These are phyloP conservation scores for Phlyctochytrium arcticum DNA, from an alignment of 192 early-diverging fungal genomes.

Conservation along the genomic window DNA sequence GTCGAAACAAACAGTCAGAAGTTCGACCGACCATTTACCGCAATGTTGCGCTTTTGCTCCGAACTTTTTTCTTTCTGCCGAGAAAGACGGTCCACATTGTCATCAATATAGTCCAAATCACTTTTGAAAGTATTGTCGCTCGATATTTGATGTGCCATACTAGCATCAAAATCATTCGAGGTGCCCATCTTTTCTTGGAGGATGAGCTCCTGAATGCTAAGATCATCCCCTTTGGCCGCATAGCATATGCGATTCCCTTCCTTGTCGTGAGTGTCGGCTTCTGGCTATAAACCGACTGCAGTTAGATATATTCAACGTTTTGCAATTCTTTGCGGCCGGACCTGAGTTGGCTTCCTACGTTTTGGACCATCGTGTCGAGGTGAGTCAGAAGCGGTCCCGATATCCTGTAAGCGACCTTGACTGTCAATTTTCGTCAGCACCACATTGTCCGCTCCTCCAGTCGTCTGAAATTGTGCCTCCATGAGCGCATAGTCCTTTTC, in stretches of 20 bases:
- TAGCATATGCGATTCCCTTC: slow-evolving; percentile 64
- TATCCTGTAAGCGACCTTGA: slow-evolving; percentile 54
- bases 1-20: background rate
- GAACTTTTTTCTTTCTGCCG: slow-evolving; percentile 52
- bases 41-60: slow-evolving; percentile 61
- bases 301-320: background rate
- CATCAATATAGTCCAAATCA: slow-evolving; percentile 90
- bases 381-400: slow-evolving; percentile 23
- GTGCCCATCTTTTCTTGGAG: slow-evolving; percentile 60
- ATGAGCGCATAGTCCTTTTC: slow-evolving; percentile 57
- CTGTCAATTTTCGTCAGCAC: slow-evolving; percentile 54
- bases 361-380: background rate
- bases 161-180: slow-evolving; percentile 55
- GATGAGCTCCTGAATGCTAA: slow-evolving; percentile 63
- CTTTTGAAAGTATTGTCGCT: slow-evolving; percentile 64
- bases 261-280: slow-evolving; percentile 47
- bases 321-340: background rate
- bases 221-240: slow-evolving; percentile 46
- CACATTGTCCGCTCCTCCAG: slow-evolving; percentile 7
- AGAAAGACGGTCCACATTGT: slow-evolving; percentile 73
- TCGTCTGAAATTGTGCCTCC: background rate
- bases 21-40: slow-evolving; percentile 47
- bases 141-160: slow-evolving; percentile 68
- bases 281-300: background rate
- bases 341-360: background rate